phyloP scores from a whole-genome alignment of 2,329 filamentous ascomycete species.

The Penicillium sp. region DNA sequence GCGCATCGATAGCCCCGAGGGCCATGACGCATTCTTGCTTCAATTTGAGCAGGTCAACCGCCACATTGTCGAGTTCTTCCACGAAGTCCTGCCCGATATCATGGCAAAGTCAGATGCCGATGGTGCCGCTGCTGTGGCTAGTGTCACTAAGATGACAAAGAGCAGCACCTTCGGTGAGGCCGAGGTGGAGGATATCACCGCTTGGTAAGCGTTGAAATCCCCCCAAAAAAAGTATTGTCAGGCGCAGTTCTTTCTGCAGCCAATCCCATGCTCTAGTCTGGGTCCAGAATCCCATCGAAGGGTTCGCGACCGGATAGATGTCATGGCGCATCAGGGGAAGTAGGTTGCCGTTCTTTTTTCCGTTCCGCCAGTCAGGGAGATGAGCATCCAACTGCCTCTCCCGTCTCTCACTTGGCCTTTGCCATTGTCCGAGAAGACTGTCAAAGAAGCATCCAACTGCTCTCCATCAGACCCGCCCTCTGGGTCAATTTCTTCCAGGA shows the following conservation, averaged over 20 bases:
- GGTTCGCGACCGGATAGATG: slow-evolving; percentile 8
- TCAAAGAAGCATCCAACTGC: slow-evolving; percentile 46
- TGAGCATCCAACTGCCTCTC: slow-evolving; percentile 43
- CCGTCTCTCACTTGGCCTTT: slow-evolving; percentile 27
- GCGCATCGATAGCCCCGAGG: slow-evolving; percentile 89
- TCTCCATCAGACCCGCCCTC: slow-evolving; percentile 38
- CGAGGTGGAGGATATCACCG: slow-evolving; percentile 93
- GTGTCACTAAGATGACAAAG: slow-evolving; percentile 67
- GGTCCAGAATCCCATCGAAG: slow-evolving; percentile 3
- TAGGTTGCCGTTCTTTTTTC: slow-evolving; percentile 37
- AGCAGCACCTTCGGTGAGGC: slow-evolving; percentile 92
- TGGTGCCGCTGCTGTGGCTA: slow-evolving; percentile 49
- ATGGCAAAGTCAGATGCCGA: slow-evolving; percentile 64
- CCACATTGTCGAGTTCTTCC: slow-evolving; percentile 79
- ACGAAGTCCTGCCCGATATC: slow-evolving; percentile 79
- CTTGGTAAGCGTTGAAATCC: slow-evolving; percentile 61
- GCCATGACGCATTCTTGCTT: slow-evolving; percentile 91
- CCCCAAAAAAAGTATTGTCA: slow-evolving; percentile 3
- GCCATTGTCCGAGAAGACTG: slow-evolving; percentile 32
- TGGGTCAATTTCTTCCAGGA: slow-evolving; percentile 17
- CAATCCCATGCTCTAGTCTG: slow-evolving; percentile 19
- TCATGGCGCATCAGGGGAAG: slow-evolving; percentile 28
- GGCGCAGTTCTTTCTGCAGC: slow-evolving; percentile 31
- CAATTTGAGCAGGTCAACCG: slow-evolving; percentile 97
- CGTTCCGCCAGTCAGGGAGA: slow-evolving; percentile 39